Base-by-base conservation (phyloP, 23 red algal species). In the Pyropia yezoensis region DNA sequence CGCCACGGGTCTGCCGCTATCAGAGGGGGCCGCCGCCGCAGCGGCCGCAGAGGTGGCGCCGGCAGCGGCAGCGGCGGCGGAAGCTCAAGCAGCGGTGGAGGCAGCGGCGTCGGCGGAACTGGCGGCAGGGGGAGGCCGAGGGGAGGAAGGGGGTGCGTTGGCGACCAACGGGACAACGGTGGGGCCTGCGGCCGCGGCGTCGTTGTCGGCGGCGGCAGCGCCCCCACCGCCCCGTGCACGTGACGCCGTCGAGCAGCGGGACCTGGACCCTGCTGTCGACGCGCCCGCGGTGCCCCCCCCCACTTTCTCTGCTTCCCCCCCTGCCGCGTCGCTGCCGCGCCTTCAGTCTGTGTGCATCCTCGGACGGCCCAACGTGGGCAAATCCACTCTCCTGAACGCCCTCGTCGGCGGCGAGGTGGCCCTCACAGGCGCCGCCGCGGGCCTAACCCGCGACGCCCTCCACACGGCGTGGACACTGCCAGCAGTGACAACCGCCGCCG, bases 311-410 rank as follows among this genome's bases (percentile, higher is more conserved):
- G 0, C n/a, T 22, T 19, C 3, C 5, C 33, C 50, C 18, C 23
- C 59, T 30, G 66, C 52, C 29, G 61, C 75, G 26, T 0, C 67
- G 33, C 82, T 63, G 50, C 23, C 76, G 28, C 63, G 26, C 22
- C 77, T 73, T 15, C 64, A 75, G 6, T 71, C 75, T 15, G 78
- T 91, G 9, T 70, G 69, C 18, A 85, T 98, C 57, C 33, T 98
- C 34, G 94, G 94, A 32, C 80, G 94, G 20, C 94, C 94, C 3
- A 98, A 98, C 74, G 94, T 98, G 21, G 94, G 94, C 49, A 98
- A 98, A 57, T 88, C 80, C 14, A 91, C 94, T 1, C 76, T 98
- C 22, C 16, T 90, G 11, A 91, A 90, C 63, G 32, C 67, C 39
- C 76, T 98, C 32, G 70, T 91, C 18, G 82, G 74, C 7, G 33